Evolutionary conservation across 129 eudicot species (phyloP), one percentile per base, ranked within the genome.

Genomic region (Artemisia argyi): DNA sequence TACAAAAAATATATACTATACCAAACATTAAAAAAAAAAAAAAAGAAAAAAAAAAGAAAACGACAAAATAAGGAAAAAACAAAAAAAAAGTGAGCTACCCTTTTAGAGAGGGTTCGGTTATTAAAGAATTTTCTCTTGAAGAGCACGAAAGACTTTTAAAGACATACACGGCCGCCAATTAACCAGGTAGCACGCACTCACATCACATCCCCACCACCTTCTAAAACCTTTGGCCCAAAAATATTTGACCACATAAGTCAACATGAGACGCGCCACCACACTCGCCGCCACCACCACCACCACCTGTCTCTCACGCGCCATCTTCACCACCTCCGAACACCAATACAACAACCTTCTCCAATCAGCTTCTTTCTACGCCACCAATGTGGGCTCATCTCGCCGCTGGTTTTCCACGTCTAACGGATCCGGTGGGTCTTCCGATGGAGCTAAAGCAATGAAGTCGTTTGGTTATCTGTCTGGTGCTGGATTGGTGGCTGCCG

Each of bases 291-390:
- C 83, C 51, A 74, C 86, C 68, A 46, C 75, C 30, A 79, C 87
- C 24, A n/a, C n/a, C n/a, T n/a, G n/a, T n/a, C 87, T 79, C 30
- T 83, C 87, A 30, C 87, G 87, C 14, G 76, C 84, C 60, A 24
- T 79, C 35, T 49, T 83, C 16, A 5, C 84, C 49, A 19, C 83
- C 76, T 58, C 65, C 73, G 78, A 81, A 68, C 82, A 64, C 72
- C 78, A 58, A 17, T 52, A 64, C 65, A 80, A 61, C 44, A 55
- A 61, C 51, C 80, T 80, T 49, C 58, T 83, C 65, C 90, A 73
- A 71, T 65, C 76, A 54, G 74, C 84, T 60, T 80, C 88, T 51
- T 74, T 79, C 17, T 71, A 66, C 78, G 75, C 81, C 55, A 61
- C 79, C 70, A 67, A 42, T 72, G 77, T 71, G 67, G 77, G 62